Evolutionary conservation across 768 basidiomycete genomes (phyloP).

Genomic region (Galerina sulciceps): DNA sequence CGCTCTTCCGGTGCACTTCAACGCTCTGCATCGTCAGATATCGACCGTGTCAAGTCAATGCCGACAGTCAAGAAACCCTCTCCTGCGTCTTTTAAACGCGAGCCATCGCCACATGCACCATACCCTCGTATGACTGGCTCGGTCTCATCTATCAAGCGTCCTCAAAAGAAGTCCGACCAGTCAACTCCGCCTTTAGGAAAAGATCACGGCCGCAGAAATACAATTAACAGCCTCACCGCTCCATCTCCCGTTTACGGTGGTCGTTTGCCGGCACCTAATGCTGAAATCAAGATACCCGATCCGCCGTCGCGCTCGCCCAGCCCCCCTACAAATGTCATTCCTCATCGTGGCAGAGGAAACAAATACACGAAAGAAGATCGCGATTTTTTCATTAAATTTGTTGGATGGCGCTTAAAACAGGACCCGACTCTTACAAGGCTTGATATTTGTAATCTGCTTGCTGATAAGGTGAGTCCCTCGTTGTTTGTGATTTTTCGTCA

Average conservation of each 20-base stretch:
- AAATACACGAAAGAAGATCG: slow-evolving; percentile 71
- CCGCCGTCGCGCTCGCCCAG: slow-evolving; percentile 74
- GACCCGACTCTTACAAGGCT: slow-evolving; percentile 56
- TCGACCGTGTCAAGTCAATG: slow-evolving; percentile 25
- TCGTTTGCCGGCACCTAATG: slow-evolving; percentile 63
- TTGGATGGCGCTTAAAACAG: slow-evolving; percentile 61
- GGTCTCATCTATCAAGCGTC: slow-evolving; percentile 22
- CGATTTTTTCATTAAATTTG: slow-evolving; percentile 67
- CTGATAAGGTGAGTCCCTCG: slow-evolving; percentile 51
- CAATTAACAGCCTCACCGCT: slow-evolving; percentile 65
- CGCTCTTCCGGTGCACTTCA: not conserved
- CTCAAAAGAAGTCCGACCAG: slow-evolving; percentile 26
- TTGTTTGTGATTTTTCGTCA: not conserved
- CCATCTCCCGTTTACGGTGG: slow-evolving; percentile 50
- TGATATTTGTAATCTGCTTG: slow-evolving; percentile 57
- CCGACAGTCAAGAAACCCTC: slow-evolving; percentile 47
- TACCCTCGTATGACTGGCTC: slow-evolving; percentile 20
- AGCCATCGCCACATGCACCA: slow-evolving; percentile 27
- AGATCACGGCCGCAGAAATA: slow-evolving; percentile 41
- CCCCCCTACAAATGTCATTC: slow-evolving; percentile 58
- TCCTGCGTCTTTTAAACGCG: slow-evolving; percentile 41
- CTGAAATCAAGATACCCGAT: slow-evolving; percentile 59
- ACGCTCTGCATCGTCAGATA: slow-evolving; percentile 13
- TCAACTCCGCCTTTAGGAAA: slow-evolving; percentile 25
- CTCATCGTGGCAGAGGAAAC: slow-evolving; percentile 50